Percentiles rank a stretch among this genome's conserved stretches.
phyloP scores from a whole-genome alignment of 1,284 basidiomycete species.

The Boletus semigastroideus region DNA sequence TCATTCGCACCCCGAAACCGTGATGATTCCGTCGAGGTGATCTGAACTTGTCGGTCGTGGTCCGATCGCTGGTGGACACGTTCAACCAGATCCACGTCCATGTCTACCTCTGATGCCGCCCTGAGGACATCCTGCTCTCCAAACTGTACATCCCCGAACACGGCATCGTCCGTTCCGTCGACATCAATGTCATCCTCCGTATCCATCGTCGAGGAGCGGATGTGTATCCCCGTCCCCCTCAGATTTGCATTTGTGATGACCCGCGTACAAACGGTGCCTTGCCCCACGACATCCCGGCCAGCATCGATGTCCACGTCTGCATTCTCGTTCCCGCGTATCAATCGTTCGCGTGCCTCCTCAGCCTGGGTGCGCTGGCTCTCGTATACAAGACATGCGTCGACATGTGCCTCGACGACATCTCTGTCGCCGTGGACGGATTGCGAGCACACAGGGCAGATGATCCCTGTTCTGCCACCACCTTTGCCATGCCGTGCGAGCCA shows the following conservation, averaged over 20 bases:
- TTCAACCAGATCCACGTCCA: conserved; percentile 33
- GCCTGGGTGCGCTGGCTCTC: conserved; percentile 47
- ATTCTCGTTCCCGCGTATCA: conserved; percentile 23
- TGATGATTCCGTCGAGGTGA: neutral
- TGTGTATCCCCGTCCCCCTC: conserved; percentile 58
- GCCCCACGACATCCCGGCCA: conserved; percentile 29
- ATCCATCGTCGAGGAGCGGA: conserved; percentile 54
- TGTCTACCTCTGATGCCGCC: conserved; percentile 7
- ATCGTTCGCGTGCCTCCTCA: conserved; percentile 34
- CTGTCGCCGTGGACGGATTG: conserved; percentile 56
- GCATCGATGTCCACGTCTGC: conserved; percentile 36
- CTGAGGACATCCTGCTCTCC: conserved; percentile 65
- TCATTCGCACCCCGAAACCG: conserved; percentile 10
- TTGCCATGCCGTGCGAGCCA: conserved; percentile 18
- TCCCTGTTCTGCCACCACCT: conserved; percentile 32
- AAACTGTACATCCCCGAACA: conserved; percentile 71
- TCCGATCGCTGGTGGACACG: conserved; percentile 12
- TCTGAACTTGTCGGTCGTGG: conserved; percentile 15
- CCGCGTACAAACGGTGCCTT: conserved; percentile 28
- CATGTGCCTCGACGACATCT: conserved; percentile 73
- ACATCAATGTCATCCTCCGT: conserved; percentile 77
- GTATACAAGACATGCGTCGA: conserved; percentile 70
- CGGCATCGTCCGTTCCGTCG: conserved; percentile 68
- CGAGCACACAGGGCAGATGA: conserved; percentile 67
- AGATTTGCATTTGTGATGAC: conserved; percentile 38